Conservation (phyloP, 306 rosid genomes). For the Vicia sativa region DNA sequence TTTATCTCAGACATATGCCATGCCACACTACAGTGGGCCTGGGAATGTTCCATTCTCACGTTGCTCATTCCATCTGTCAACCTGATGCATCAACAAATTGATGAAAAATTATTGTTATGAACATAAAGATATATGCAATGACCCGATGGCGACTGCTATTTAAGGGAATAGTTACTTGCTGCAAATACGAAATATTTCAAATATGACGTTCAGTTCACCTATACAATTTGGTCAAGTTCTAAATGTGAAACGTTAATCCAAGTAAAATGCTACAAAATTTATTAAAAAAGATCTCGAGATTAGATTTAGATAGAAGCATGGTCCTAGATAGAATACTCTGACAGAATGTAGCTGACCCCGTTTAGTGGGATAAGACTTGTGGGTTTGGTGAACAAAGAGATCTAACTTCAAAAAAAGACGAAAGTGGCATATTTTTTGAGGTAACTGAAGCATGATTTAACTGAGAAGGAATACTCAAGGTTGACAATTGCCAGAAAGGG, state of each 20-base stretch:
- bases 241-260: slow-evolving; percentile 3
- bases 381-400: slow-evolving; percentile 5
- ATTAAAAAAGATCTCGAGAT: no score
- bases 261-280: slow-evolving; percentile 6
- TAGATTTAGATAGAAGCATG: no score
- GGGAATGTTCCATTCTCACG: slow-evolving; percentile 98
- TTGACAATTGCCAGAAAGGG: neutral
- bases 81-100: slow-evolving; percentile 49
- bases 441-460: slow-evolving; percentile 2
- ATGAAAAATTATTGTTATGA: no score
- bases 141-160: slow-evolving; percentile 21
- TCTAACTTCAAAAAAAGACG: slow-evolving; percentile 12
- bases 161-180: neutral
- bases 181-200: neutral
- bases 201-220: slow-evolving; percentile 7
- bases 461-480: neutral
- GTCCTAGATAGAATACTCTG: no score
- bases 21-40: slow-evolving; percentile 74
- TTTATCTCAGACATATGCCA: slow-evolving; percentile 34
- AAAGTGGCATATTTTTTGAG: neutral
- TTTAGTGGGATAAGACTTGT: neutral
- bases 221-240: slow-evolving; percentile 3
- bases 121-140: no score
- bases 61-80: slow-evolving; percentile 97
- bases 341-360: no score